A percentile compares a stretch with the other conserved stretches of the same genome.
phyloP scores from a whole-genome alignment of 305 asterid species.

The Solanum hybrid region DNA sequence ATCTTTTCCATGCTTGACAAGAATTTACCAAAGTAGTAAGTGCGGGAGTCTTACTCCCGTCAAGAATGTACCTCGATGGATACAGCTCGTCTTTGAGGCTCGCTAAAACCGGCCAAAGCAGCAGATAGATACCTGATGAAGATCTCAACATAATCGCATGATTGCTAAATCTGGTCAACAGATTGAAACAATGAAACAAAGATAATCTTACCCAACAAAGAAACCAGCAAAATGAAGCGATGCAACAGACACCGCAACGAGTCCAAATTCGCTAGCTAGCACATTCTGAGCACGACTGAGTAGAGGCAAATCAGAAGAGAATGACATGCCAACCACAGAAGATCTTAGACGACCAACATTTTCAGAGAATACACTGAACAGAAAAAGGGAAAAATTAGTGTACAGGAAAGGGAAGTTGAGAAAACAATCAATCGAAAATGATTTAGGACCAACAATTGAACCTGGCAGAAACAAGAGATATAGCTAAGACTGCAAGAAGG shows the following conservation, averaged over 20 bases:
- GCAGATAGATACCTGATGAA: conserved; percentile 56
- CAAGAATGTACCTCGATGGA: conserved; percentile 53
- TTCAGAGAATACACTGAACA: conserved; percentile 67
- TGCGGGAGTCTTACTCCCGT: not conserved
- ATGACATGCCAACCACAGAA: conserved; percentile 33
- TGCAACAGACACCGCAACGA: conserved; percentile 49
- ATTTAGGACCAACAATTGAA: conserved; percentile 8
- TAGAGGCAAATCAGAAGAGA: conserved; percentile 44
- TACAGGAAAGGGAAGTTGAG: not conserved
- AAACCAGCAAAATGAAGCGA: conserved; percentile 74
- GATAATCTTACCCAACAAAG: conserved; percentile 66
- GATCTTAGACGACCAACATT: conserved; percentile 56
- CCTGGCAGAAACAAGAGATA: conserved; percentile 83
- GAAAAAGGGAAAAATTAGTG: not conserved
- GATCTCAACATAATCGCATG: not conserved
- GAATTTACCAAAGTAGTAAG: not conserved
- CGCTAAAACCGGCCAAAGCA: conserved; percentile 61
- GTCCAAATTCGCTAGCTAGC: conserved; percentile 52
- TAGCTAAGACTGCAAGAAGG: conserved; percentile 59
- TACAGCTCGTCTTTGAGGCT: conserved; percentile 81
- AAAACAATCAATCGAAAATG: not conserved
- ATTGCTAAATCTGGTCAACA: not conserved
- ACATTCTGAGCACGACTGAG: conserved; percentile 28
- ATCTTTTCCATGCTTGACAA: not conserved
- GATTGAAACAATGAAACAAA: not conserved